A percentile compares a stretch with the other conserved stretches of the same genome.
phyloP scores from a whole-genome alignment of 2,329 filamentous ascomycete genomes.

The Thelonectria rubi region DNA sequence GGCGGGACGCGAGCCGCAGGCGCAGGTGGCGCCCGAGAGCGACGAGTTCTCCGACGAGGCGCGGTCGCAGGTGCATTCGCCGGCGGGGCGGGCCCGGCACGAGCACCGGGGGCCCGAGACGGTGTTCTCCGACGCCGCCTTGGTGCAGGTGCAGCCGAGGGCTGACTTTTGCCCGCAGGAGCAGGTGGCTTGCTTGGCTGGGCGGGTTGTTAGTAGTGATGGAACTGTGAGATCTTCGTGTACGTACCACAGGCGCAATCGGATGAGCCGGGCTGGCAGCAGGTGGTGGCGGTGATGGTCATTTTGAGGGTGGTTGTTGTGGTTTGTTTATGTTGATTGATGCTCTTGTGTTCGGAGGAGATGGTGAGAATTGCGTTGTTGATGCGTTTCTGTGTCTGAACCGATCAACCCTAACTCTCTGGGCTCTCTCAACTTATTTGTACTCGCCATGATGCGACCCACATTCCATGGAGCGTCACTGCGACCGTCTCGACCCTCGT shows the following conservation, averaged over 20 bases:
- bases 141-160: slow-evolving; percentile 86
- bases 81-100: slow-evolving; percentile 81
- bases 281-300: slow-evolving; percentile 55
- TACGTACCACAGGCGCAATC: slow-evolving; percentile 67
- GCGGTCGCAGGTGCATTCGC: slow-evolving; percentile 83
- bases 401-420: not conserved
- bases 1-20: slow-evolving; percentile 78
- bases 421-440: slow-evolving; percentile 39
- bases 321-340: slow-evolving; percentile 34
- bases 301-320: slow-evolving; percentile 42
- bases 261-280: slow-evolving; percentile 63
- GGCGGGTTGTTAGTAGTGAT: slow-evolving; percentile 13
- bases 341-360: not conserved
- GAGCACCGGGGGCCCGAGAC: slow-evolving; percentile 79
- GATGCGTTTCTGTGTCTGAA: not conserved
- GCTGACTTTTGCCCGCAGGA: slow-evolving; percentile 91
- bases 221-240: not conserved
- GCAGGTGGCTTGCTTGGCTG: slow-evolving; percentile 75
- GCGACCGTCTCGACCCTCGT: slow-evolving; percentile 18
- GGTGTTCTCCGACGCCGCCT: slow-evolving; percentile 78
- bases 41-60: slow-evolving; percentile 74
- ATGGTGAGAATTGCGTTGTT: not conserved
- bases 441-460: slow-evolving; percentile 30
- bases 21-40: slow-evolving; percentile 69
- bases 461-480: slow-evolving; percentile 25